Base-by-base conservation (phyloP, 139 green algal species). In the Chlorella sp. region DNA sequence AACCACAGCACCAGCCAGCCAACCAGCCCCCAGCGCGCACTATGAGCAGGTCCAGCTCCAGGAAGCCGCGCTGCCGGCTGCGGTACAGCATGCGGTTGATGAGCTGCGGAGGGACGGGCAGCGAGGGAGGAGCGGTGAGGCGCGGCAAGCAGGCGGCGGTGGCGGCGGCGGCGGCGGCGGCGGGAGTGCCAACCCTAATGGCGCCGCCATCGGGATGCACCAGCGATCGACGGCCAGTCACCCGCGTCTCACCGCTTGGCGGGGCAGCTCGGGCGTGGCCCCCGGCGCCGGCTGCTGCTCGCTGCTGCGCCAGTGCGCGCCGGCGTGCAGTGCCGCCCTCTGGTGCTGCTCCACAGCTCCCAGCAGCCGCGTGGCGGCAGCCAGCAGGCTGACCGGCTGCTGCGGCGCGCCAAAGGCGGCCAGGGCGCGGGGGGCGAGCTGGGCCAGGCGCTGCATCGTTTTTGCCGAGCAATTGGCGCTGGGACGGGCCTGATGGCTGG, bases 71-170 rank as follows among this genome's bases (percentile, higher is more conserved):
- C 78, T 84, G 78, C n/a, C 63, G 62, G 41, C 63, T 75, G 41
- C 78, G 63, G 78, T 84, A 84, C 25, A 84, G 64, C 64, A 84
- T 64, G 63, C 78, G 78, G 63, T 84, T 84, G 41, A 84, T n/a
- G 13, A 67, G 41, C 78, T 84, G 78, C 63, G 62, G n/a, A n/a
- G n/a, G 15, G 25, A 13, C 11, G 38, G 26, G 56, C n/a, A 32
- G 25, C 26, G 15, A 4, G 6, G 12, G 68, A 23, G 18, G 36
- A 25, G 36, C 32, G 16, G 67, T 25, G 16, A 25, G 64, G 4
- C 9, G 64, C 4, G n/a, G n/a, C n/a, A 70, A 21, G 64, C 64
- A 3, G 28, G 64, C 64, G 28, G 3, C n/a, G 21, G 28, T 38
- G 63, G 63, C 63, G 63, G 63, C 63, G 26, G 63, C 63, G 28